Evolutionary conservation across 306 rosid genomes (phyloP).

Genomic region (Prunus mume): DNA sequence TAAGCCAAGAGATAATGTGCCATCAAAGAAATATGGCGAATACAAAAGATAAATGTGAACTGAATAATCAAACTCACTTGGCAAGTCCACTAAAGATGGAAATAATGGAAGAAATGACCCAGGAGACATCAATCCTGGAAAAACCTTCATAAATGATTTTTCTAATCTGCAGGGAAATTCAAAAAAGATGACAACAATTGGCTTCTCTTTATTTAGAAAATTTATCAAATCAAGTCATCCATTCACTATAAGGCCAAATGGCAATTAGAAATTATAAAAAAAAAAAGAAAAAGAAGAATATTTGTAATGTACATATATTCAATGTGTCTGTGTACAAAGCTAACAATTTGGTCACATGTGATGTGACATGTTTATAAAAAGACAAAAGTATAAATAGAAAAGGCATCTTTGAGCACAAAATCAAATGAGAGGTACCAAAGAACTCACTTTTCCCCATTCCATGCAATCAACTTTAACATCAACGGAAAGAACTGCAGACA

Average conservation of each 20-base stretch:
- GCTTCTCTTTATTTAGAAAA: not conserved
- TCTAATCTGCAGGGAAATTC: conserved; percentile 57
- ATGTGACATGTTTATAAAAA: not conserved
- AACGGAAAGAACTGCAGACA: conserved; percentile 87
- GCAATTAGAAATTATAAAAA: not conserved
- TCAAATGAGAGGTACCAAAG: conserved; percentile 15
- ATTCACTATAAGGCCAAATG: not conserved
- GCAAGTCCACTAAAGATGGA: conserved; percentile 75
- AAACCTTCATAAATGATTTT: conserved; percentile 60
- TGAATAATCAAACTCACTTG: conserved; percentile 56
- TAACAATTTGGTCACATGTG: not conserved
- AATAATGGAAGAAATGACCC: conserved; percentile 91
- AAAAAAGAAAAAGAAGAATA: too few species aligned
- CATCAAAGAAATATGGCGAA: conserved; percentile 2
- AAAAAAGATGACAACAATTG: not conserved
- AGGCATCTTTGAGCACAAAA: conserved; percentile 8
- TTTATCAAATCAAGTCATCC: not conserved
- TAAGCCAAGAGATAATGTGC: not conserved
- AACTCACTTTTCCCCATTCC: conserved; percentile 87
- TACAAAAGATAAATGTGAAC: not conserved
- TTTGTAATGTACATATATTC: not conserved
- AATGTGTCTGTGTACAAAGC: not conserved
- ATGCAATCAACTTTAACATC: conserved; percentile 85
- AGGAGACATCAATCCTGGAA: conserved; percentile 79
- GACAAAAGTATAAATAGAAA: not conserved